Conservation (phyloP, 805 yeast genomes). For the Yarrowia keelungensis region DNA sequence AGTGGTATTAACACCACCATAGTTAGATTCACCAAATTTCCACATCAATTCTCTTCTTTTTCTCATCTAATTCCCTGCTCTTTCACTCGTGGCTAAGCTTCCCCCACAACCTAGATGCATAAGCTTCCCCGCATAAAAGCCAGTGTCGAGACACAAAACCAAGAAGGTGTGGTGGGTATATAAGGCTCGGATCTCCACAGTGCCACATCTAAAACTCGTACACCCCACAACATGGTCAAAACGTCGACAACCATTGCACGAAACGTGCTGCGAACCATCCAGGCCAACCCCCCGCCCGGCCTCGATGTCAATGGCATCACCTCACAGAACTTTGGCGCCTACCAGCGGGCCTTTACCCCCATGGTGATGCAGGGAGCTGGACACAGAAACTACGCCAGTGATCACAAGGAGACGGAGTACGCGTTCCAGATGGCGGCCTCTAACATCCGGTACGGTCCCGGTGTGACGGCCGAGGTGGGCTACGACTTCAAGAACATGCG, state of each 20-base stretch:
- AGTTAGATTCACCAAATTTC: not conserved
- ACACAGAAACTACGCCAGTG: slow-evolving; percentile 31
- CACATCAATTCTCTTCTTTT: not conserved
- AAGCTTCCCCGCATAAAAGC: slow-evolving; percentile 23
- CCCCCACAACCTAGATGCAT: slow-evolving; percentile 28
- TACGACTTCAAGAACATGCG: slow-evolving; percentile 51
- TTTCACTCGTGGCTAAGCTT: not conserved
- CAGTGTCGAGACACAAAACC: slow-evolving; percentile 5
- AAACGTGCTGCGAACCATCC: slow-evolving; percentile 37
- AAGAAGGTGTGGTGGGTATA: not conserved
- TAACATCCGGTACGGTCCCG: slow-evolving; percentile 53
- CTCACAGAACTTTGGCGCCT: slow-evolving; percentile 15
- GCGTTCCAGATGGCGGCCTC: slow-evolving; percentile 54
- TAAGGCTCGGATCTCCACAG: slow-evolving; percentile 7
- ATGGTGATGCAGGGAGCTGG: slow-evolving; percentile 28
- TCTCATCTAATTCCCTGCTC: too few species aligned
- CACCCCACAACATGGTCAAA: slow-evolving; percentile 14
- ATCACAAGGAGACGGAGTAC: slow-evolving; percentile 45
- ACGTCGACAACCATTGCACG: slow-evolving; percentile 21
- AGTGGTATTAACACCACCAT: too few species aligned
- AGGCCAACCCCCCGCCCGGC: slow-evolving; percentile 38
- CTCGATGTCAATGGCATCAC: slow-evolving; percentile 33
- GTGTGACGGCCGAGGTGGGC: slow-evolving; percentile 52
- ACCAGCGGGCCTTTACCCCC: slow-evolving; percentile 36
- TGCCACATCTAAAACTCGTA: not conserved